Evolutionary conservation across 805 yeast genomes (phyloP), one percentile per base, ranked within the genome.

Genomic region (Huiozyma sinensis): DNA sequence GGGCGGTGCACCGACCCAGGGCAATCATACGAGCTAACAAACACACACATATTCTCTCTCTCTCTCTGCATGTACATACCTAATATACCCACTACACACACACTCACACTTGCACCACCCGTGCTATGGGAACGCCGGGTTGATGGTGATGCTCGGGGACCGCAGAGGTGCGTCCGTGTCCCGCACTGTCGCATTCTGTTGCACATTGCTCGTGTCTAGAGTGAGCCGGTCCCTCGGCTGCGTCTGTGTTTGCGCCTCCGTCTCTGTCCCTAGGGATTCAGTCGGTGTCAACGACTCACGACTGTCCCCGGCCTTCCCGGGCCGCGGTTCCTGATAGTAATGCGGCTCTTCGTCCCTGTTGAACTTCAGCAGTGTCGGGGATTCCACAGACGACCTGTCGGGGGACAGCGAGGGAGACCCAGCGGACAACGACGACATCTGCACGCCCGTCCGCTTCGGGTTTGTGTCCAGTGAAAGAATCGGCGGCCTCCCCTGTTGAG

Each of bases 381-480:
- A 58, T 17, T 50, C 59, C 28, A 54, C 37, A 6, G 46, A 39
- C 3, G 54, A 42, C 28, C 48, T 47, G 7, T 59, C 63, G 2
- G 66, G 64, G 1, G 66, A 61, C 28, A 60, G 47, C n/a, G 64
- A 52, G 6, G 59, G 54, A 12, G 58, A 51, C 7, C 60, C 59
- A 7, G 48, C 32, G 9, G 50, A 33, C n/a, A 53, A 43, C 2
- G 58, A 55, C 4, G 45, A 36, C 1, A 46, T 35, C 12, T 38
- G 38, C 4, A 54, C 39, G 13, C 61, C 60, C 1, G 63, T 58
- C 35, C 35, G 44, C 10, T 43, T 31, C 2, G 61, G 57, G 35
- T 55, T 46, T 7, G 64, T 60, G 41, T 58, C 55, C 7, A 60
- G 41, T 0, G 60, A 52, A 27, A 61, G 45, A 8, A 58, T 50